Base-by-base conservation (phyloP, 2,329 filamentous ascomycete species). In the Fusarium subtropicale region DNA sequence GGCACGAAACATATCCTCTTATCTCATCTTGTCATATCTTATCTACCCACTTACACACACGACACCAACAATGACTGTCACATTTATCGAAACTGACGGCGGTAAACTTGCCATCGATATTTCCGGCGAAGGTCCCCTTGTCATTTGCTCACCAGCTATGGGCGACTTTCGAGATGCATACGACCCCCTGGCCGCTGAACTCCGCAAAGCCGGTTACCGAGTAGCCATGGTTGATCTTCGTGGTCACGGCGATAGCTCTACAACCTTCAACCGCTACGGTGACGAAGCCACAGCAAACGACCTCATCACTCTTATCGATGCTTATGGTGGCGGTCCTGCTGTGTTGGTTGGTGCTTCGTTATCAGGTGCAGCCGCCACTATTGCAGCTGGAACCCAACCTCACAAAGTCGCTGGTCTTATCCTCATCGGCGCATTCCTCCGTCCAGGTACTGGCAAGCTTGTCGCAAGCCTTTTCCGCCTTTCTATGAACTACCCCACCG, bases 141-240 rank as follows among this genome's bases (percentile, higher is more conserved):
- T 69, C 31, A 63, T 69, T 45, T 69, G 66, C 18, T 69, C 66
- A 2, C 66, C 66, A 2, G 66, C 34, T 0, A 54, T 69, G 66
- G 66, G 66, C n/a, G 66, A 69, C 3, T 67, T 69, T 1, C 61
- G 66, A 24, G 66, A 69, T 20, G 61, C 53, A 36, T 69, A 66
- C 15, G 44, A 38, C 0, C 56, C 66, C 12, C 11, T 69, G 0
- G 66, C 66, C 6, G 47, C 9, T 0, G 50, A 61, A 3, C 61
- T 69, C 22, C 52, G 52, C 1, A 34, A 51, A 18, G 34, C 53
- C 1, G 66, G 66, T 12, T 69, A 59, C 16, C 51, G 36, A 26
- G 66, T 69, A 13, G 66, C 66, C 7, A 48, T 45, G 34, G 66
- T 69, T 11, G 66, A 69, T 31, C 66, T 69, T 2, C 38, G 66